Conservation (phyloP, 768 basidiomycete species). For the Termitomyces sp. region DNA sequence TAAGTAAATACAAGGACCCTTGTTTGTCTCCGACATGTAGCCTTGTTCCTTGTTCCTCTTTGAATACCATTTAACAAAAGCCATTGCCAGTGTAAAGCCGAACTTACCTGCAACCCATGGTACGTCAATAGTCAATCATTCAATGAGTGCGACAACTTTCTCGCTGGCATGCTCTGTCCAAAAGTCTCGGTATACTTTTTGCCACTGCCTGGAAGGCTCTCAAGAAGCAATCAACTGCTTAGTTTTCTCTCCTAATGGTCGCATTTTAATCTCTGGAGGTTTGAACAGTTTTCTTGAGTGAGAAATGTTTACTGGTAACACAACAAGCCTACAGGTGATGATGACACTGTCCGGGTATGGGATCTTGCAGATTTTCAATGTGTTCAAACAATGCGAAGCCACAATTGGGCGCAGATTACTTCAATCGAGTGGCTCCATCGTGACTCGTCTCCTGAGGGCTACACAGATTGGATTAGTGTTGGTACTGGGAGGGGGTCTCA, state of each 20-base stretch:
- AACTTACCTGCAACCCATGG: too few relatives aligned
- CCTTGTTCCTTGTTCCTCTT: too few relatives aligned
- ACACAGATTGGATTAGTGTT: background rate
- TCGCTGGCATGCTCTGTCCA: too few relatives aligned
- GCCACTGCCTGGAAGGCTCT: background rate
- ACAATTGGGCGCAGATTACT: background rate
- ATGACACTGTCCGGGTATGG: background rate
- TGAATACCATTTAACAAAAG: too few relatives aligned
- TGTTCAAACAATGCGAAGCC: background rate
- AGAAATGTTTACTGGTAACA: too few relatives aligned
- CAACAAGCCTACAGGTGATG: background rate
- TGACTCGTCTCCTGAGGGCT: background rate
- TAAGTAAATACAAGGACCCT: too few relatives aligned
- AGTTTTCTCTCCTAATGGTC: background rate
- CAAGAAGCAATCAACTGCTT: background rate
- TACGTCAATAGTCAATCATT: too few relatives aligned
- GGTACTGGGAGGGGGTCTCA: background rate
- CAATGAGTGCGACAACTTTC: too few relatives aligned
- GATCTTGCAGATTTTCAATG: background rate
- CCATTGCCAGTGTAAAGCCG: too few relatives aligned
- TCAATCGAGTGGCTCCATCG: background rate
- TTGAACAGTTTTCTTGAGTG: too few relatives aligned
- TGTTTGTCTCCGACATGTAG: too few relatives aligned
- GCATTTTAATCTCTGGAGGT: background rate
- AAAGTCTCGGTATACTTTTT: background rate